phyloP scores from a whole-genome alignment of 2,329 filamentous ascomycete species.

The Kalmusia sp. region DNA sequence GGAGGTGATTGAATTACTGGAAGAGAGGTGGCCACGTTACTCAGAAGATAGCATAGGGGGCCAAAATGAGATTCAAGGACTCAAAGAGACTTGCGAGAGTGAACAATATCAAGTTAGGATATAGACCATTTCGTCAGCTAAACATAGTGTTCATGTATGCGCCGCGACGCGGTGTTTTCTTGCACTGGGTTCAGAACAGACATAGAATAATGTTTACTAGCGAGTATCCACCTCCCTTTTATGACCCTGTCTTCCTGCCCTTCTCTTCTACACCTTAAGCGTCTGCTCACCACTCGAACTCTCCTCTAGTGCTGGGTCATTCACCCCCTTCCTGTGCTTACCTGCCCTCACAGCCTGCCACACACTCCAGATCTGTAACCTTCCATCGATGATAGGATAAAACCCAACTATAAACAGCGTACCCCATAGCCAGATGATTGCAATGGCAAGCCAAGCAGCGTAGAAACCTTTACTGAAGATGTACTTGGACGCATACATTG shows the following conservation, averaged over 20 bases:
- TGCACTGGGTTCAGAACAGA: too few relatives aligned
- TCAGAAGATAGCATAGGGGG: too few relatives aligned
- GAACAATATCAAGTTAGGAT: too few relatives aligned
- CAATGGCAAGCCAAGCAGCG: slow-evolving; percentile 58
- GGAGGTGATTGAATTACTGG: too few relatives aligned
- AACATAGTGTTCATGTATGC: too few relatives aligned
- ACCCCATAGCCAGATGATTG: slow-evolving; percentile 62
- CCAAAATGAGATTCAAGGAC: too few relatives aligned
- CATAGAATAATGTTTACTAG: too few relatives aligned
- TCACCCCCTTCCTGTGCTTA: neutral
- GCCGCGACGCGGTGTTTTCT: too few relatives aligned
- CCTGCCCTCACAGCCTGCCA: slow-evolving; percentile 1
- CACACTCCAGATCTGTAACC: slow-evolving; percentile 35
- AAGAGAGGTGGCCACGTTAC: too few relatives aligned
- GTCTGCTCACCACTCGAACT: neutral
- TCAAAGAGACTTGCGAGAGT: too few relatives aligned
- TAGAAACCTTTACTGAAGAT: slow-evolving; percentile 59
- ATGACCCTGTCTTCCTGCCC: neutral
- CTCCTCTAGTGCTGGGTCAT: neutral
- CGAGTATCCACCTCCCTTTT: neutral
- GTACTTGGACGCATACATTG: slow-evolving; percentile 62
- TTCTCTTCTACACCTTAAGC: neutral
- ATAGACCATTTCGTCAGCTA: too few relatives aligned
- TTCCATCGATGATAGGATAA: slow-evolving; percentile 59
- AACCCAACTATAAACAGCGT: slow-evolving; percentile 59